Evolutionary conservation across 2,329 filamentous ascomycete genomes (phyloP).

Genomic region (Penicillium sclerotiorum): DNA sequence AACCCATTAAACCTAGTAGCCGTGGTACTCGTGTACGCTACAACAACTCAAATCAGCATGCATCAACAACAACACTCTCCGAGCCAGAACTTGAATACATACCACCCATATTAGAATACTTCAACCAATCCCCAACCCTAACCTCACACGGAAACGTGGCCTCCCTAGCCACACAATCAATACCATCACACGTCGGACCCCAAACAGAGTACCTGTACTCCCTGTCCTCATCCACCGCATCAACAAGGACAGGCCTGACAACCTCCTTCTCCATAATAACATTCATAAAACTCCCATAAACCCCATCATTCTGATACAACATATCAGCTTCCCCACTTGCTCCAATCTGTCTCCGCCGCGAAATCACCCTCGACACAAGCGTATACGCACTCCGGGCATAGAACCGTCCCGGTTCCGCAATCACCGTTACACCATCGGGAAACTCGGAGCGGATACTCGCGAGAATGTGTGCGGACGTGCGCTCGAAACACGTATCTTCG

Average conservation of each 20-base stretch:
- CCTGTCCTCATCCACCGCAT: neutral
- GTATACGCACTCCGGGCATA: constrained; percentile 27
- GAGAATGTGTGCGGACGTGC: constrained; percentile 15
- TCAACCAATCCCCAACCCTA: constrained; percentile 29
- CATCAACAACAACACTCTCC: neutral
- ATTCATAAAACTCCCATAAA: constrained; percentile 30
- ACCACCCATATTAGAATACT: constrained; percentile 34
- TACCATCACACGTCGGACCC: constrained; percentile 33
- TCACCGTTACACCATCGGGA: constrained; percentile 13
- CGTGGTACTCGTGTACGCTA: constrained; percentile 22
- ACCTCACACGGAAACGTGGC: constrained; percentile 19
- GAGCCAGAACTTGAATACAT: too few species aligned
- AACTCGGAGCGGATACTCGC: constrained; percentile 12
- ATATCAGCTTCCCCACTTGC: constrained; percentile 20
- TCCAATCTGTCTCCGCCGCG: constrained; percentile 18
- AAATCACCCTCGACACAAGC: constrained; percentile 25
- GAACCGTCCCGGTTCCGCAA: constrained; percentile 31
- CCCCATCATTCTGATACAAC: constrained; percentile 33
- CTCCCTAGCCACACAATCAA: constrained; percentile 25
- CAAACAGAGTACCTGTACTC: constrained; percentile 28
- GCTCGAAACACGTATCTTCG: constrained; percentile 24
- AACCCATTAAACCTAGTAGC: constrained; percentile 32
- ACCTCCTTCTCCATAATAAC: constrained; percentile 19
- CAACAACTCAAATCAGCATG: neutral
- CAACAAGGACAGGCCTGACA: neutral